Base-by-base conservation (phyloP, 768 basidiomycete genomes). In the Kwoniella botswanensis region DNA sequence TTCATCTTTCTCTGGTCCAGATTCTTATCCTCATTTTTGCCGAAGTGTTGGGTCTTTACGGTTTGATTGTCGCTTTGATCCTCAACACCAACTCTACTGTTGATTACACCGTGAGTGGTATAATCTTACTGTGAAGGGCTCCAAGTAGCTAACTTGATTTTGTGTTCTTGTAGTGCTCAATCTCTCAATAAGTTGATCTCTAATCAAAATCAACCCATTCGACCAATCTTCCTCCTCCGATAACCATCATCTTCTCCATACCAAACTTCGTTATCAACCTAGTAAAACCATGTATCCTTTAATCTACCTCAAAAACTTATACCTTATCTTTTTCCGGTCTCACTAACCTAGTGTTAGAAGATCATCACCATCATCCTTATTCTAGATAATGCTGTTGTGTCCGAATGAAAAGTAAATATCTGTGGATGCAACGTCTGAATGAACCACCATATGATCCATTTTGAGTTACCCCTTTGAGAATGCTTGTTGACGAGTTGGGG, bases 1-100 rank as follows among this genome's bases (percentile, higher is more conserved):
- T 0, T 50, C 12, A 3, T 50, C 12, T 50, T 15, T 18, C 13
- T 50, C 1, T 50, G 3, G 7, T 10, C 1, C 66, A 82, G 93
- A 96, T 97, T 75, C 88, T 98, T 71, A 98, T 99, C 84, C 92
- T 99, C 86, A 99, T 98, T 88, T 97, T 84, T 82, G 83, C 84
- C 70, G 83, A 84, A 77, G 83, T 96, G 3, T 85, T 94, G 86
- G 93, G 93, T 86, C 89, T 95, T 42, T 96, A 95, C 83, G 94
- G 93, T 87, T 88, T 96, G 72, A 96, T 96, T 80, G 94, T 96
- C 74, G 94, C 94, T 17, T 89, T 97, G 56, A 96, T 96, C 86
- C 93, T 96, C 91, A 94, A 94, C 87, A 93, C 92, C 73, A 81
- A 80, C 68, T 76, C 82, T 42, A 66, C 63, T 44, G 71, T 71